Evolutionary conservation across 495 filamentous ascomycete species (phyloP), one percentile per base, ranked within the genome.

Genomic region (Penicillium macrosclerotiorum): DNA sequence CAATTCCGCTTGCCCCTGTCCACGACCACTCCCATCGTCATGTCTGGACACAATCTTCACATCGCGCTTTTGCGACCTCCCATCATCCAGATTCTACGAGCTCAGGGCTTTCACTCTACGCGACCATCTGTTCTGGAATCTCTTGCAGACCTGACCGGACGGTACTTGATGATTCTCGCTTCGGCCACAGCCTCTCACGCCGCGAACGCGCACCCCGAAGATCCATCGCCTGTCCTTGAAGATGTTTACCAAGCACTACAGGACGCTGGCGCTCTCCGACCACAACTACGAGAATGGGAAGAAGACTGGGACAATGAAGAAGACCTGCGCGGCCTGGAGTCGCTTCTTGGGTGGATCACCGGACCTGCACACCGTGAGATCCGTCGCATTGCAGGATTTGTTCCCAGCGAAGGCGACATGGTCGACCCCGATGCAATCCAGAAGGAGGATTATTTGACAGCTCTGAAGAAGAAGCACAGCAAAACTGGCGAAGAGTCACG

Each of bases 241-340:
- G 90, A 96, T 64, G 79, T 94, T 54, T 83, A 88, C 51, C 79
- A 91, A 67, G 90, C 90, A 1, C 65, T 96, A 35, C 77, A 89
- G 56, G 84, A 90, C 46, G 80, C 75, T 32, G 89, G 88, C 40
- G 80, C 80, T 0, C 60, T 96, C 5, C 65, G 76, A 38, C 85
- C 88, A 3, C 76, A 84, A 47, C 63, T 78, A 34, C 66, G 71
- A 29, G 72, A 70, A 16, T 70, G 73, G 62, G 83, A 83, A 51
- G 83, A 85, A 54, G 63, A 69, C 4, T 82, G 78, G 55, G 51
- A 67, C 58, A 74, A 77, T 0, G 72, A 76, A 9, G 88, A 93
- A 57, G 90, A 96, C 60, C 72, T 81, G 54, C 72, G 79, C 25
- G 90, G 89, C 1, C 71, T 92, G 4, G 82, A 86, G 11, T 78